Conservation (phyloP, 2,329 filamentous ascomycete genomes). For the Fusarium fracticaudum region DNA sequence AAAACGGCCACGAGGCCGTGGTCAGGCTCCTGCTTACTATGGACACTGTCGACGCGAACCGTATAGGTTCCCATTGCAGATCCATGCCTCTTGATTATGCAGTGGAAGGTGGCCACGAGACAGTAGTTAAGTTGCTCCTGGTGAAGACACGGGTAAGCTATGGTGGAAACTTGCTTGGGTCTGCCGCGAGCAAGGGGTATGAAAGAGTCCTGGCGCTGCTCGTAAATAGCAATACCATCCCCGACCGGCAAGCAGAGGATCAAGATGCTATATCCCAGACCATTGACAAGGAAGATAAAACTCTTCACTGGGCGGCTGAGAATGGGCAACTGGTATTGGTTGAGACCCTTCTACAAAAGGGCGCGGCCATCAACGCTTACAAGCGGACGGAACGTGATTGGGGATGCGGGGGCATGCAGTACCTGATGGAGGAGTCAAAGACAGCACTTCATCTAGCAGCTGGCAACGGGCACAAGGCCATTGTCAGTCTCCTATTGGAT, state of each 20-base stretch:
- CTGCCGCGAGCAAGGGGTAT: background rate
- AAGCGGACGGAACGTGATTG: fast-evolving
- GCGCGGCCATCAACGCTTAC: fast-evolving
- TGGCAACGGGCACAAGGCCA: fast-evolving
- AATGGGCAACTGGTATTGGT: background rate
- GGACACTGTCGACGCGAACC: background rate
- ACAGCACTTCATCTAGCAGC: background rate
- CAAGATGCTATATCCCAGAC: no score
- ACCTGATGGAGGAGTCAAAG: fast-evolving
- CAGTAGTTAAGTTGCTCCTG: fast-evolving
- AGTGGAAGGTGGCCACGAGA: background rate
- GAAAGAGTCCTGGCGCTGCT: no score
- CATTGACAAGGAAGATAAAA: no score
- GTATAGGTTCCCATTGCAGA: no score
- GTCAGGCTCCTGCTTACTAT: background rate
- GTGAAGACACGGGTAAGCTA: fast-evolving
- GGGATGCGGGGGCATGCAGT: fast-evolving
- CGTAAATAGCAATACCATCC: no score
- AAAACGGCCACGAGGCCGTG: background rate
- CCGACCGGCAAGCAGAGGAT: no score
- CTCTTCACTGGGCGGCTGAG: background rate
- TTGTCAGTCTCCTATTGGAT: background rate
- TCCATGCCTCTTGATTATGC: background rate
- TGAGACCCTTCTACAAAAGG: background rate
- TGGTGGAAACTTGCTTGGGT: background rate